Base-by-base conservation (phyloP, 2,329 filamentous ascomycete genomes). In the Sporothrix brunneoviolacea region DNA sequence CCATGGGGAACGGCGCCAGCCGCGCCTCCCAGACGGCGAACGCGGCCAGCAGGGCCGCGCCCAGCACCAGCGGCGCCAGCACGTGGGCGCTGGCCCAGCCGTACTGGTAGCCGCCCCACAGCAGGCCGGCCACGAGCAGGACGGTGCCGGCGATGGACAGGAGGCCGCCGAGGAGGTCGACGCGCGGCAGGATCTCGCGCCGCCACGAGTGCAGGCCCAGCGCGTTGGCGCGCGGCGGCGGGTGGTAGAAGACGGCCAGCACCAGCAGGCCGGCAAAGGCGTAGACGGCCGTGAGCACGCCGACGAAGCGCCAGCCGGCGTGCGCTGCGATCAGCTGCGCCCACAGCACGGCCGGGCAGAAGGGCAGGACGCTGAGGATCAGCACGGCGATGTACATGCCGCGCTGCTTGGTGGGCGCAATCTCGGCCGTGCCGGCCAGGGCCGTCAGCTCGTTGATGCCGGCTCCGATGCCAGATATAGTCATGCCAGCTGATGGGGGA, bases 401-500 rank as follows among this genome's bases (percentile, higher is more conserved):
- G 42, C 84, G 76, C 62, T 84, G 79, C 16, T 75, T 70, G 18
- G 79, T 79, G 1, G 84, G 83, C 0, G 81, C 84, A 53, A 87
- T 72, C 61, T 88, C 83, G 2, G 81, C 80, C 2, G 82, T 83
- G 30, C 76, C 83, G 24, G 83, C 82, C 8, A 88, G 69, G 4
- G 83, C 82, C 6, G 81, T 86, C 30, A 87, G 68, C 62, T 86
- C 83, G 57, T 82, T 82, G 54, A 86, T 75, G 13, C 83, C 83
- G 10, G 82, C 82, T 30, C 83, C 83, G 6, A 79, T 68, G 2
- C 83, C 83, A 9, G 82, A 74, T 55, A 86, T 71, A 2, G 62
- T 61, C 69, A 72, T 72, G 15, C 70, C 69, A 43, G 62, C 75
- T 78, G 43, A n/a, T n/a, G n/a, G n/a, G n/a, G n/a, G 10, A 3